Conservation (phyloP, 108 stramenopile species). For the Thalassiosira profunda region DNA sequence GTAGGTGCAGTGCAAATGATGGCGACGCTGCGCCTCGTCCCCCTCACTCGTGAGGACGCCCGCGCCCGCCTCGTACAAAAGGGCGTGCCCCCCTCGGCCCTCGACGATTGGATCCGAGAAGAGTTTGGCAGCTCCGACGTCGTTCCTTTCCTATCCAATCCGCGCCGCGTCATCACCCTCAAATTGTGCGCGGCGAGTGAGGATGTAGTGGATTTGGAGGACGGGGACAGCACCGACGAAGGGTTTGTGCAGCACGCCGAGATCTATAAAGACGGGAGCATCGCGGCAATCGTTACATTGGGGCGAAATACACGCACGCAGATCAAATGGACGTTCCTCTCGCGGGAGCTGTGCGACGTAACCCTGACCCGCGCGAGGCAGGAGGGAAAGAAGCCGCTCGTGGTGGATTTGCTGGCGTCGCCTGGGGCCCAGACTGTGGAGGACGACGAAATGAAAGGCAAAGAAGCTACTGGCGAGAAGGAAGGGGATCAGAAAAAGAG, state of each 20-base stretch:
- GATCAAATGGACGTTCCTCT: constrained; percentile 15
- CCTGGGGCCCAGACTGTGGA: too few relatives aligned
- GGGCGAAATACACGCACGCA: constrained; percentile 24
- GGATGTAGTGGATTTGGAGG: too few relatives aligned
- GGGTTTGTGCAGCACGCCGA: constrained; percentile 5
- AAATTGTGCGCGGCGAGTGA: constrained; percentile 23
- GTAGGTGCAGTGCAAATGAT: neutral
- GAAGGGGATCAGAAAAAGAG: neutral
- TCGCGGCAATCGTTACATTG: constrained; percentile 7
- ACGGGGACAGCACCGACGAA: constrained; percentile 1
- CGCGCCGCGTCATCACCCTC: neutral
- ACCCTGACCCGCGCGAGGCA: constrained; percentile 10
- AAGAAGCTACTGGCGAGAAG: too few relatives aligned
- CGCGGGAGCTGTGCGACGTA: constrained; percentile 33
- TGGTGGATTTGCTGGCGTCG: too few relatives aligned
- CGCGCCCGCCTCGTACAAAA: neutral
- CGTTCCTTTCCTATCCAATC: too few relatives aligned
- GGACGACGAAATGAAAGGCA: too few relatives aligned
- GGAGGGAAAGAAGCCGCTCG: neutral
- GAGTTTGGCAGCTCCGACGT: too few relatives aligned
- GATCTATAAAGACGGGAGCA: constrained; percentile 13
- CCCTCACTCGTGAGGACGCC: constrained; percentile 7
- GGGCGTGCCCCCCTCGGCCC: neutral
- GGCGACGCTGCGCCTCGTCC: constrained; percentile 15
- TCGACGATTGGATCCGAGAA: too few relatives aligned